Conservation (phyloP, 768 basidiomycete genomes). For the Ramaria sp. region DNA sequence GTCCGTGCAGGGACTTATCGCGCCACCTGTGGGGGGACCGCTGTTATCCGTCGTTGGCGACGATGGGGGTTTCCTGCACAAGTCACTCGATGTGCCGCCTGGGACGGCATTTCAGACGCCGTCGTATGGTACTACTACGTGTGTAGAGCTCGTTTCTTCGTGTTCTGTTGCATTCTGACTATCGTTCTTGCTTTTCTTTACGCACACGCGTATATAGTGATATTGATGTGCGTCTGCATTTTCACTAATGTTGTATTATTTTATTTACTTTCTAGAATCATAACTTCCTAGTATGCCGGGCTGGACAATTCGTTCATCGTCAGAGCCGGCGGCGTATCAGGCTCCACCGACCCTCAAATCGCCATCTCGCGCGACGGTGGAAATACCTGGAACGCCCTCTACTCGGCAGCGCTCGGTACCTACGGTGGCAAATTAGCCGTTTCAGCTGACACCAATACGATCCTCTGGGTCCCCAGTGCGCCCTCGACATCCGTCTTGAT, state of each 20-base stretch:
- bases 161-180: background rate
- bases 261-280: background rate
- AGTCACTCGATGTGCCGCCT: conserved; percentile 30
- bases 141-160: background rate
- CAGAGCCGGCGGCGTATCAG: conserved; percentile 10
- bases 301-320: conserved; percentile 38
- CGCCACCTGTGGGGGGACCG: conserved; percentile 46
- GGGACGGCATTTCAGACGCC: conserved; percentile 24
- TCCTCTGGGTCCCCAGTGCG: conserved; percentile 42
- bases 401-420: conserved; percentile 1
- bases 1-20: conserved; percentile 44
- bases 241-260: background rate
- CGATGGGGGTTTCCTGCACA: conserved; percentile 40
- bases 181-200: background rate
- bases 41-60: conserved; percentile 49
- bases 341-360: conserved; percentile 35
- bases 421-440: conserved; percentile 24
- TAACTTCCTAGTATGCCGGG: conserved; percentile 23
- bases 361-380: conserved; percentile 47
- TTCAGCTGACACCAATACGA: conserved; percentile 43
- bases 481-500: conserved; percentile 36
- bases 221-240: background rate
- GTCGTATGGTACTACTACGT: conserved; percentile 7
- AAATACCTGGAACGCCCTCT: conserved; percentile 30
- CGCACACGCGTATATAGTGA: background rate